Evolutionary conservation across 176 grass and related monocot species (phyloP).

Genomic region (Oryza meyeriana): DNA sequence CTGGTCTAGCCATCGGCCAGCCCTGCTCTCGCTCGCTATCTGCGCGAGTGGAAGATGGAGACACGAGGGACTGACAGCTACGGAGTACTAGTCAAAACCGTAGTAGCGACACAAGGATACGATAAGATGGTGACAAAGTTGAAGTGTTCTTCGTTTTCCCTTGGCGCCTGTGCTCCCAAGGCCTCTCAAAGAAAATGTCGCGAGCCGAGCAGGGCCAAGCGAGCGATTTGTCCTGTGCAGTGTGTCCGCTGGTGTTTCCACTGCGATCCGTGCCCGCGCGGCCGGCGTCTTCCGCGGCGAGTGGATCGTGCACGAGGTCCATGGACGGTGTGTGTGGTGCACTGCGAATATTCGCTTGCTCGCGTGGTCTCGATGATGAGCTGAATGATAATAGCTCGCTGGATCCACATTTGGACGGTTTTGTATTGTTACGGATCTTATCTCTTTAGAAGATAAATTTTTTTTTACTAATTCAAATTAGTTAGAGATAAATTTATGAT

Average conservation of each 20-base stretch:
- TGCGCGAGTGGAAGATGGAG: neutral
- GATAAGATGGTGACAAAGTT: conserved; percentile 23
- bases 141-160: neutral
- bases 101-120: neutral
- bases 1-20: conserved; percentile 38
- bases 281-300: neutral
- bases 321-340: neutral
- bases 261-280: neutral
- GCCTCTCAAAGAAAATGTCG: neutral
- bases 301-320: neutral
- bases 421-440: no score
- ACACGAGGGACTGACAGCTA: neutral
- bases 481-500: no score
- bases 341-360: conserved; percentile 4
- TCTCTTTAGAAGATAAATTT: no score
- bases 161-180: conserved; percentile 21
- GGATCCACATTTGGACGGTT: no score
- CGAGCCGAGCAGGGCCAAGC: neutral
- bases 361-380: neutral
- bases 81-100: neutral
- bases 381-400: neutral
- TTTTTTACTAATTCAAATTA: no score
- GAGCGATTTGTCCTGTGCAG: neutral
- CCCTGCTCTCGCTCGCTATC: neutral
- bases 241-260: neutral